Evolutionary conservation across 805 yeast genomes (phyloP), one percentile per base, ranked within the genome.

Genomic region (Wickerhamiella nectarea): DNA sequence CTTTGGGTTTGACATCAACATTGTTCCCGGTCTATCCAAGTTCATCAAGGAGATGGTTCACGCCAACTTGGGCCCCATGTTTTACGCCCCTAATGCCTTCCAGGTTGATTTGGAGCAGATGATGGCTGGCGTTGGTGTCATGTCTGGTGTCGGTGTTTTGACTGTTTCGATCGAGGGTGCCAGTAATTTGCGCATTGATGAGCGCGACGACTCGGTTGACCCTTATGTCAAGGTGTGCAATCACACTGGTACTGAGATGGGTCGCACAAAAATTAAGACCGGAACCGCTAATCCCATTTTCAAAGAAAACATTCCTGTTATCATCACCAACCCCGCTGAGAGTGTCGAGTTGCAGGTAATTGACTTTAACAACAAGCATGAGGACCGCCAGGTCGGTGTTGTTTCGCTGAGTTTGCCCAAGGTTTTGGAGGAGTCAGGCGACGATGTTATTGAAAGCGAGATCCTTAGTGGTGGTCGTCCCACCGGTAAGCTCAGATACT

Each of bases 31-130:
- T 36, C 65, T 91, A 42, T 75, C 74, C 52, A 75, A 84, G 42
- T 74, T 85, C 56, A 79, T 89, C 55, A 80, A 81, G 59, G 85
- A 80, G 56, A 78, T 87, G 84, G 75, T 86, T 20, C 75, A 73
- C 55, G 83, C 86, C 58, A 87, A 80, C 63, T 77, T 75, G 43
- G 97, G 97, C 8, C 91, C 96, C 24, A 74, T 91, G 67, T 57
- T 89, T 39, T 80, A 84, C 55, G 70, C 81, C 36, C 99, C 99
- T 11, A 78, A 91, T 50, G 85, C 95, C 3, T 82, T 87, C 69
- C 94, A 91, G 66, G 66, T 91, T 58, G 91, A 93, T 56, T 72
- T 91, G 37, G 94, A 93, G 58, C 95, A 86, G 64, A 66, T 91
- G 58, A 62, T 89, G 53, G 80, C 93, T 17, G 95, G 95, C 56